Conservation (phyloP, 1,284 basidiomycete genomes). For the Rhodotorula sp. region DNA sequence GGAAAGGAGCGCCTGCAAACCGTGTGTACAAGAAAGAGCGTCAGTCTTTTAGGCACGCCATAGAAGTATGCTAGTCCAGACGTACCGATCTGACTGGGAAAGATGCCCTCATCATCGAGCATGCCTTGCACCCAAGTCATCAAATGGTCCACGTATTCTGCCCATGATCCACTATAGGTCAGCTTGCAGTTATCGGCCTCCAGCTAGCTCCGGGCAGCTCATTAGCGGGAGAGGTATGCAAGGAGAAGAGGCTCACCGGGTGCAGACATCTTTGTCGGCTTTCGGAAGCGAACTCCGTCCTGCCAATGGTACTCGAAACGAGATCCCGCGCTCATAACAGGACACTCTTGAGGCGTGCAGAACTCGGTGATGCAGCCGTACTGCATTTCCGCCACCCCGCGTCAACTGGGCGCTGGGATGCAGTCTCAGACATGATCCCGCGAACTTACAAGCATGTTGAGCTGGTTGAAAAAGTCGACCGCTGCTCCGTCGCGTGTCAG, state of each 20-base stretch:
- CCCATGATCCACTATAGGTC: background rate
- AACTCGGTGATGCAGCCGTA: slow-evolving; percentile 96
- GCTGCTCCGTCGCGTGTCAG: slow-evolving; percentile 26
- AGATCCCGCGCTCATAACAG: slow-evolving; percentile 97
- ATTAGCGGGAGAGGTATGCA: too few relatives aligned
- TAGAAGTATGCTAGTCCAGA: background rate
- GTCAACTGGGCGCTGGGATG: background rate
- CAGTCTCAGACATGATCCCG: background rate
- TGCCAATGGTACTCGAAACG: slow-evolving; percentile 96
- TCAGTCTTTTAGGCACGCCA: too few relatives aligned
- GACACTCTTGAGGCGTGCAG: slow-evolving; percentile 93
- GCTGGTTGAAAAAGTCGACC: slow-evolving; percentile 47
- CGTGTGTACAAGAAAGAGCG: background rate
- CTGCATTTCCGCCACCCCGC: background rate
- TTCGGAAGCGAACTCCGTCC: slow-evolving; percentile 84
- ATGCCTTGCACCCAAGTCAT: slow-evolving; percentile 98
- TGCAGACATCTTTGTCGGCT: slow-evolving; percentile 87
- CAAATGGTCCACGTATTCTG: slow-evolving; percentile 92
- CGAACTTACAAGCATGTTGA: slow-evolving; percentile 43
- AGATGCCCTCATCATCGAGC: slow-evolving; percentile 87
- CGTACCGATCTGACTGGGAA: slow-evolving; percentile 90
- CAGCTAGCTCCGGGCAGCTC: background rate
- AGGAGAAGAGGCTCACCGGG: slow-evolving; percentile 52
- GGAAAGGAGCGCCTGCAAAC: slow-evolving; percentile 77
- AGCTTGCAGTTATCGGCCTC: background rate